Evolutionary conservation across 805 yeast genomes (phyloP), one percentile per base, ranked within the genome.

Genomic region (Candida schatavii): DNA sequence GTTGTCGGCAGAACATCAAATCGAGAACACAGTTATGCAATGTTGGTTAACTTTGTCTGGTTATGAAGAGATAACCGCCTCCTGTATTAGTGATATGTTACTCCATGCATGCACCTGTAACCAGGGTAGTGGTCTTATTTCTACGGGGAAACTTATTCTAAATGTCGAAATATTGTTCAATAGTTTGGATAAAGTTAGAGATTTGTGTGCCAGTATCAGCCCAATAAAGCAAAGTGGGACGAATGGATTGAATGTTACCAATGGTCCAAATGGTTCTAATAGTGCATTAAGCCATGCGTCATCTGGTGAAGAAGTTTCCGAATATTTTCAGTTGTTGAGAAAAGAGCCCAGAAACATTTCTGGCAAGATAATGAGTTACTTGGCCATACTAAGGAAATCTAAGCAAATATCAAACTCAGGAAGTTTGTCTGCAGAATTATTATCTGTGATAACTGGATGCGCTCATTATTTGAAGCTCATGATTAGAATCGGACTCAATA

Each of bases 381-480:
- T 93, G 57, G 89, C 96, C 1, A 74, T 88, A 26, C 65, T 93
- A 33, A 73, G 97, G 46, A 88, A 87, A 54, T 70, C 80, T 0
- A 48, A 61, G 50, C 62, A 62, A 35, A 54, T 64, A 2, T 55
- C 63, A 2, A 52, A 59, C 7, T 64, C 71, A 3, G 73, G 74
- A 48, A 48, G 74, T 35, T 65, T 77, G 31, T 78, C 89, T 0
- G 82, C 85, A 3, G 83, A 81, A 41, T 57, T 91, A 30, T 73
- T 93, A 50, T 79, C 91, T 0, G 80, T 90, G 9, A 90, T 90
- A 4, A 88, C 97, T 1, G 89, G 95, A 0, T 69, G 91, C 51
- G 97, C 99, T 0, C 98, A 93, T 59, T 91, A 89, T 61, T 70
- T 93, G 53, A 93, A 93, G 60, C 71, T 91, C 5, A 68, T 93